Base-by-base conservation (phyloP, 331 rosid species). In the Pyrus hybrid region DNA sequence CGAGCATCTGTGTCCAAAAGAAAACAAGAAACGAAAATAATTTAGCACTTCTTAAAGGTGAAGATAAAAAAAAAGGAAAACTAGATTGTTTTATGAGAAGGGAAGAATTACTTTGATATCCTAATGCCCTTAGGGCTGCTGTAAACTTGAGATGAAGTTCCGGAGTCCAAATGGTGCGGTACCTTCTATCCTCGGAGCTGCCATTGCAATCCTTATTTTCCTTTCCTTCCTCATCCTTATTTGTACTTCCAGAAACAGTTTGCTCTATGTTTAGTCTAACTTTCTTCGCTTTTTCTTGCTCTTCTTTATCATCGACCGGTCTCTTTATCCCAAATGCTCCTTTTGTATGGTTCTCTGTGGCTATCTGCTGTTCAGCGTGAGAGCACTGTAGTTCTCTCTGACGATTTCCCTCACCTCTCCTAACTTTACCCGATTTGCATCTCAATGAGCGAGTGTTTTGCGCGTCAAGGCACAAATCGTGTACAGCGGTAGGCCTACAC, bases 61-160 rank as follows among this genome's bases (percentile, higher is more conserved):
- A 11, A 41, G 2, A 35, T 35, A 8, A 35, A 35, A 35, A 26
- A 33, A 68, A 21, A 23, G 4, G 11, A 28, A 74, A 26, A 17
- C 53, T 7, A 17, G 29, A 18, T 3, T 10, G 37, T 51, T 22
- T 25, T 33, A 30, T 21, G 49, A 47, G 57, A 75, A 53, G 45
- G 67, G 43, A 22, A 68, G 20, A 73, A 2, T 33, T 85, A 79
- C 88, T 73, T 79, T 51, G 21, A 47, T 76, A 76, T 58, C 86
- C 86, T 20, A 85, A 71, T 45, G 63, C 54, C 41, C 76, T 79
- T 58, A 82, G 7, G 10, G 86, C 86, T 61, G 63, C 65, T 23
- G 70, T 53, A 7, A 85, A 82, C 71, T 82, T 85, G 12, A 47
- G 68, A 64, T 74, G 86, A 51, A 85, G 61, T 7, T 79, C 77